Evolutionary conservation across 2,329 filamentous ascomycete species (phyloP).

Genomic region (Xylaria sp.): DNA sequence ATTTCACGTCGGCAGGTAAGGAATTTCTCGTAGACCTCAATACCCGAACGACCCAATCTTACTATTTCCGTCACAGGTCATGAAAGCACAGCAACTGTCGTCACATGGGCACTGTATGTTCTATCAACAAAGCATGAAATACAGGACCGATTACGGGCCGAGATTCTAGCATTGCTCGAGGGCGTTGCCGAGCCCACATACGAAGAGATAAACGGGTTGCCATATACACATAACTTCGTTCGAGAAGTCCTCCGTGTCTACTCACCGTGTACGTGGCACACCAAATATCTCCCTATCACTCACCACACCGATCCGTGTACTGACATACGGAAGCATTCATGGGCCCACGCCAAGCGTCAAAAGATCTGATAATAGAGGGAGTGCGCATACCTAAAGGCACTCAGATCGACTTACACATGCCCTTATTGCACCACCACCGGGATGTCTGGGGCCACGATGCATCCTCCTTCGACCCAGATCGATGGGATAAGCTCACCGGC

Average conservation of each 20-base stretch:
- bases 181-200: constrained; percentile 40
- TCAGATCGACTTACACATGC: constrained; percentile 41
- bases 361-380: constrained; percentile 42
- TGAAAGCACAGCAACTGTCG: constrained; percentile 50
- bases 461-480: constrained; percentile 39
- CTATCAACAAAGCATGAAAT: constrained; percentile 49
- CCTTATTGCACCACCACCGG: constrained; percentile 36
- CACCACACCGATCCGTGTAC: background rate
- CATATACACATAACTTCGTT: constrained; percentile 52
- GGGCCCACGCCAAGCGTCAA: constrained; percentile 38
- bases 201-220: constrained; percentile 47
- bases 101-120: constrained; percentile 51
- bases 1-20: constrained; percentile 42
- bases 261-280: constrained; percentile 45
- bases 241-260: constrained; percentile 52
- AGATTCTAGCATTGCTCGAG: constrained; percentile 44
- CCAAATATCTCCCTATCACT: background rate
- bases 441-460: constrained; percentile 44
- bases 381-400: constrained; percentile 44
- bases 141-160: constrained; percentile 49
- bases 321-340: constrained; percentile 34
- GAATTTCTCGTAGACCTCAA: constrained; percentile 42
- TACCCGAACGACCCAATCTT: background rate
- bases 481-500: constrained; percentile 41
- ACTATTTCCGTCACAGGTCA: constrained; percentile 44